These are phyloP conservation scores for Mycena amicta DNA, from an alignment of 768 basidiomycete genomes.

Conservation along the genomic window DNA sequence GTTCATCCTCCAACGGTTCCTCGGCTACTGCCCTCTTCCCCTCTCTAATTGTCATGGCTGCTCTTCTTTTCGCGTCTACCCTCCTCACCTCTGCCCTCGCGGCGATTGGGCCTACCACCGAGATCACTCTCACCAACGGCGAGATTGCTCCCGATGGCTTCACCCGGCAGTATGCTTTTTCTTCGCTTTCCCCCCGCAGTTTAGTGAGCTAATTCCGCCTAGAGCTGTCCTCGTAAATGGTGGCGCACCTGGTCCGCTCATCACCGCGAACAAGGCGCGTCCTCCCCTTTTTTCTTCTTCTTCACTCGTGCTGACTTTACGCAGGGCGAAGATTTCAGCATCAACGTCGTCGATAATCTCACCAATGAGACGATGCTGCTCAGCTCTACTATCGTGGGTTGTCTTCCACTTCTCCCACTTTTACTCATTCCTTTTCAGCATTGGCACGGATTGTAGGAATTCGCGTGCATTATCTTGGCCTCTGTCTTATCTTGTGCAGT, in stretches of 20 bases:
- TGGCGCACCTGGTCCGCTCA: slow-evolving; percentile 3
- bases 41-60: too few species aligned
- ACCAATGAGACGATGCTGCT: slow-evolving; percentile 11
- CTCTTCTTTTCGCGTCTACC: too few species aligned
- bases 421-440: too few species aligned
- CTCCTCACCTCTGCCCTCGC: background rate
- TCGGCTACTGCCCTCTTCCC: too few species aligned
- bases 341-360: slow-evolving; percentile 6
- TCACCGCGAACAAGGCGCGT: slow-evolving; percentile 9
- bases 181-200: background rate
- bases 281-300: too few species aligned
- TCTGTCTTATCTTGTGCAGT: background rate
- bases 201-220: background rate
- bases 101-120: slow-evolving; percentile 5
- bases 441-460: background rate
- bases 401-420: too few species aligned
- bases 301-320: background rate
- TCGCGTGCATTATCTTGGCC: background rate
- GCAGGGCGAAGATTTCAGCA: slow-evolving; percentile 3
- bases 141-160: slow-evolving; percentile 9
- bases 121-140: slow-evolving; percentile 2
- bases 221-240: slow-evolving; percentile 8
- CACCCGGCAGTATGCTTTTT: background rate
- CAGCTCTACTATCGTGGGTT: slow-evolving; percentile 6
- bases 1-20: too few species aligned